phyloP scores from a whole-genome alignment of 1,139 yeast genomes.

The Starmera stellimalicola region DNA sequence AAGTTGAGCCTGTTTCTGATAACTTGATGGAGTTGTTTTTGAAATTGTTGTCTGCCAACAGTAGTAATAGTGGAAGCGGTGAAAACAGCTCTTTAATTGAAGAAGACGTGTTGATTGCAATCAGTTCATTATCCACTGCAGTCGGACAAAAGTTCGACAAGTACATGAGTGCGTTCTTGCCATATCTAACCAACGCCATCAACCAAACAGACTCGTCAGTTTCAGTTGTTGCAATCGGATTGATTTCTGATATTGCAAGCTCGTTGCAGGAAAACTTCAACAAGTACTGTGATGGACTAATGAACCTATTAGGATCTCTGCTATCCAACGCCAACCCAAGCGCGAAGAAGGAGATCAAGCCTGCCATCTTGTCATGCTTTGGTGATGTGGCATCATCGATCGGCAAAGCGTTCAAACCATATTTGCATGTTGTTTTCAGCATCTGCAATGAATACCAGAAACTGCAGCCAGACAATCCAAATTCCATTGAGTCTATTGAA shows the following conservation, averaged over 20 bases:
- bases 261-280: conserved; percentile 68
- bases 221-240: conserved; percentile 83
- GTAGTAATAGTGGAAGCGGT: too few relatives aligned
- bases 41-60: conserved; percentile 44
- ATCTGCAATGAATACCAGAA: conserved; percentile 35
- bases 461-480: conserved; percentile 39
- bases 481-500: conserved; percentile 65
- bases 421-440: conserved; percentile 70
- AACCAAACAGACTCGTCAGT: conserved; percentile 77
- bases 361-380: conserved; percentile 85
- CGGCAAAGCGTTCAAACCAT: conserved; percentile 66
- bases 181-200: conserved; percentile 69
- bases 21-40: conserved; percentile 76
- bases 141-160: conserved; percentile 59
- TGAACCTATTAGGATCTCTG: conserved; percentile 71
- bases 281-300: conserved; percentile 70
- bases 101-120: conserved; percentile 88
- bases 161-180: conserved; percentile 76
- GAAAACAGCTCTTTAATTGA: conserved; percentile 73
- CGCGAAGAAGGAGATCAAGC: conserved; percentile 73
- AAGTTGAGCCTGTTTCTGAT: conserved; percentile 65
- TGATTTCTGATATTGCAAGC: conserved; percentile 95
- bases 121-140: conserved; percentile 82
- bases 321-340: conserved; percentile 55
- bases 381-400: conserved; percentile 93